Base-by-base conservation (phyloP, 192 early-diverging fungal genomes). In the Podila minutissima region DNA sequence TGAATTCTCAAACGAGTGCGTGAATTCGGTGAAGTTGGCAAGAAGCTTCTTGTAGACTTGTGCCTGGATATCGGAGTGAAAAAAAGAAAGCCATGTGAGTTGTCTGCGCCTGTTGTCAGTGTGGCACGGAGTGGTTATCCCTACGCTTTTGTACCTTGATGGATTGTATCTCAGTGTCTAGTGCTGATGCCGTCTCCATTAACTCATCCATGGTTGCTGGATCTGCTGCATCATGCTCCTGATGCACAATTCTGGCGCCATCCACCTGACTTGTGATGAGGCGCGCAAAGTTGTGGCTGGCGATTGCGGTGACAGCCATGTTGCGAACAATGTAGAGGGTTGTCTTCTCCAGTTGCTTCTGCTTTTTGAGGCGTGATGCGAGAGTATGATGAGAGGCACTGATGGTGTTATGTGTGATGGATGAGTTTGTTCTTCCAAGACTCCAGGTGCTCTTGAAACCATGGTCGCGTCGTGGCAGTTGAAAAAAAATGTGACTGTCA, bases 1-100 rank as follows among this genome's bases (percentile, higher is more conserved):
- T 15, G 77, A 73, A 26, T 69, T 65, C 35, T 81, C 77, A 33
- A 73, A 73, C 17, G 70, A 69, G 1, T 81, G 70, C 15, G 77
- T 69, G 62, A 81, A 81, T 6, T 65, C 70, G 59, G 55, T 67
- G 51, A 72, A 81, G 58, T 81, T 81, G 29, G 66, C 71, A n/a
- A 81, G 77, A 1, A 81, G 71, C n/a, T 73, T 81, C 31, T 73
- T 81, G 62, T 81, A 81, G 7, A 81, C 71, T 66, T 81, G 77
- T 12, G 71, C 66, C 77, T 81, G 67, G 5, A 24, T 26, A 48
- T 24, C 20, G 15, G 15, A 58, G 37, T 12, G n/a, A n/a, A 38
- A 35, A 35, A 48, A 38, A 49, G 19, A 55, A 66, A 0, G 7
- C 0, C 20, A 7, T 22, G 24, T 24, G 24, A 19, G 20, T 5